Evolutionary conservation across 768 basidiomycete species (phyloP), one percentile per base, ranked within the genome.

Genomic region (Suillus tomentosus): DNA sequence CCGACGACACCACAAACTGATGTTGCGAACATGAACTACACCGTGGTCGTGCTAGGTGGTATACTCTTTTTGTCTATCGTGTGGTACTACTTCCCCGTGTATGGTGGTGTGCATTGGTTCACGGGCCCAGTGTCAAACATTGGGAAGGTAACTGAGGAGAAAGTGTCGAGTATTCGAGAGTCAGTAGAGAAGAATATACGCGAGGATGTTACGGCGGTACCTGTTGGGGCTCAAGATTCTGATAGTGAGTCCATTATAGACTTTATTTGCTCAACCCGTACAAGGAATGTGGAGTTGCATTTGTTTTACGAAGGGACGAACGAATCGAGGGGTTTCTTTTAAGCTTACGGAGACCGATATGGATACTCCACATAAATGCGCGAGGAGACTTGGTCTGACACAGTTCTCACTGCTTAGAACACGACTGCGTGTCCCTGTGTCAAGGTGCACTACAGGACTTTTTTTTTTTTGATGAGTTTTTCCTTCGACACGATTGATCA

Each of bases 51-150:
- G 9, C 74, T 87, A 3, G 86, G 85, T 0, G 88, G 86, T 2
- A 80, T 86, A 2, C 74, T 90, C 61, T 48, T 79, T 3, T 79
- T 91, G 24, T 83, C 87, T 1, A 68, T 87, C 14, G 65, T 79
- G 1, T 92, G 86, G 79, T 92, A 87, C 72, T 92, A 86, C 76
- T 81, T 88, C 71, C 89, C 89, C 0, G 76, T 78, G 34, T 90
- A 90, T 63, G 90, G 91, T 14, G 91, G 90, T 6, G 79, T 81
- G 8, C 76, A 88, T 66, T 91, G 90, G 90, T 91, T 91, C 71
- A 83, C 77, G 7, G 90, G 89, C 0, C 90, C 90, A 0, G 77
- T 89, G n/a, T 65, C 75, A 62, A 79, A 86, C 68, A 73, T 85
- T 74, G 79, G 1, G 11, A 39, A 42, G 0, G 63, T 60, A 5